Base-by-base conservation (phyloP, 352 stramenopile species). In the Halophytophthora batemanensis region DNA sequence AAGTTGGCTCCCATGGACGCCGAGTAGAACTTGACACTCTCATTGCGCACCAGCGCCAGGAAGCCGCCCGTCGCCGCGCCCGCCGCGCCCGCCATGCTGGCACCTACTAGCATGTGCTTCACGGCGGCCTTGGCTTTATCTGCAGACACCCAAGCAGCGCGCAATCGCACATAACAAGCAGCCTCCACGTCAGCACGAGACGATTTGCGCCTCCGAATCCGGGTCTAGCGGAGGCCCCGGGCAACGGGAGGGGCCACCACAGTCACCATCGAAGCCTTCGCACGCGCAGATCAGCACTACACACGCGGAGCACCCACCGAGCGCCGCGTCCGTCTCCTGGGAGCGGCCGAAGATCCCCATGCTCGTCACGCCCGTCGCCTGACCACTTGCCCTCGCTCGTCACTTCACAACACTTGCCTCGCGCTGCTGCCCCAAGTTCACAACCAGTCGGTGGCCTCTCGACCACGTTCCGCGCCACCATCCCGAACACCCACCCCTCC, bases 1-100 rank as follows among this genome's bases (percentile, higher is more conserved):
- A 94, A 92, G 59, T 92, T 94, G 58, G 82, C 77, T 6, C 79
- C 82, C 75, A 94, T 90, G 19, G 82, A 90, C 11, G 84, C 77
- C 15, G 84, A 61, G 56, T 90, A 94, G 46, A 94, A 94, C 52
- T 69, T 73, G 45, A 89, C 66, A 46, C 74, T 91, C 35, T 94
- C 77, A 34, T 89, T 86, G 37, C 84, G 79, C 23, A 89, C 42
- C 18, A 73, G 71, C 2, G 84, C 84, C 17, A 94, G 64, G 21
- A 72, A 66, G 6, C 65, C 77, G 22, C 84, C 84, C 51, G 69
- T 74, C 5, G 67, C 66, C 2, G 77, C 84, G 35, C 84, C 84
- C 6, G 67, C 67, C 1, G 68, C 42, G 3, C 82, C 77, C 17
- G 71, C 64, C 58, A 89, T 62, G 38, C 58, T 76, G 23, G 71